Evolutionary conservation across 2,329 filamentous ascomycete species (phyloP), one percentile per base, ranked within the genome.

Genomic region (Colletotrichum sp.): DNA sequence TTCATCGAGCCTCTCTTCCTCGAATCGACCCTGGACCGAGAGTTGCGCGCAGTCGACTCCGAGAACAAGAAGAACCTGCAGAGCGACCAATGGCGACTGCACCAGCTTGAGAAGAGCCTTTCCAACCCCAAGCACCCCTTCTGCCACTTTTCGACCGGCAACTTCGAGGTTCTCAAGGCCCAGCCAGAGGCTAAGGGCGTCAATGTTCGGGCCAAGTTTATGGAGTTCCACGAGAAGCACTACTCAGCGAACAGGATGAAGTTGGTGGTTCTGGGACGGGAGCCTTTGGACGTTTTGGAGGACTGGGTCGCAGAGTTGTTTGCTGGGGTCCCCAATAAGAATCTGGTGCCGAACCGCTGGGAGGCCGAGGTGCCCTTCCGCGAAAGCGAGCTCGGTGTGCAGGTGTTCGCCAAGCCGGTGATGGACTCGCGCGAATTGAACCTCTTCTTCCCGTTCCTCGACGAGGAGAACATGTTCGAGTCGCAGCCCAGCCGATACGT

Each of bases 51-150:
- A 1, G 96, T 98, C 24, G 96, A 98, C 82, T 98, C 96, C 7
- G 96, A 98, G 85, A 98, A 98, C 87, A 98, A 98, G 90, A 98
- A 98, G 90, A 98, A 98, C 80, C 87, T 98, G 65, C 96, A 98
- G 86, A 96, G 92, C 83, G 96, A 98, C 81, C 91, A 91, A 72
- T 98, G 96, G 95, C 92, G 96, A 18, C 86, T 98, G 78, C 92
- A 96, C 81, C 96, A 98, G 85, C 89, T 98, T 28, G 94, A 95
- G 82, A 98, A 98, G 86, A 94, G 94, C 5, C 87, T 97, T n/a
- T 95, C 95, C 4, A 98, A 96, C 84, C 93, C 95, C 5, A 92
- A 93, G 16, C 96, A 98, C 81, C 96, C 96, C 1, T 98, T 95
- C 83, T 95, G 95, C 83, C 94, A 98, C 81, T 98, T 98, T 83